Evolutionary conservation across 75 land plant genomes (phyloP).

Genomic region (Cupressus sempervirens): DNA sequence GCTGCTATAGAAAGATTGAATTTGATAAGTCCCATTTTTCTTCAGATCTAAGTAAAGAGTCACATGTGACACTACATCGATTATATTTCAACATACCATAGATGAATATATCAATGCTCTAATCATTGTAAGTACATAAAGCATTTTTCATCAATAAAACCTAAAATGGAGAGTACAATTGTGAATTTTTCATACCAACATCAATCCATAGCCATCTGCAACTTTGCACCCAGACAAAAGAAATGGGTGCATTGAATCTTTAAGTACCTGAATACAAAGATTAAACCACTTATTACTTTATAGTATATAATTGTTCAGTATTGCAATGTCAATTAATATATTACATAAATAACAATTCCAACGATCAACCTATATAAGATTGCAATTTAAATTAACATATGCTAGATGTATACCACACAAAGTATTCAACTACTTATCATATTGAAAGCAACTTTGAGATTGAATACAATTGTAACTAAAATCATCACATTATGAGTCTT

Average conservation of each 20-base stretch:
- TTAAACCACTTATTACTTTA: neutral
- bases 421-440: neutral
- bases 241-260: conserved; percentile 40
- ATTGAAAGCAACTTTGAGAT: neutral
- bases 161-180: neutral
- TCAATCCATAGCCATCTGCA: conserved; percentile 38
- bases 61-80: neutral
- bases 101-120: neutral
- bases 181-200: conserved; percentile 20
- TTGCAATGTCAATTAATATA: neutral
- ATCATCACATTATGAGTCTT: neutral
- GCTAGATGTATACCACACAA: neutral
- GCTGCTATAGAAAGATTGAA: too few species aligned
- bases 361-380: neutral
- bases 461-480: conserved; percentile 2
- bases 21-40: too few species aligned
- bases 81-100: neutral
- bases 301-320: neutral
- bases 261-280: conserved; percentile 25
- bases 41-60: neutral
- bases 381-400: neutral
- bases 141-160: neutral
- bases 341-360: neutral
- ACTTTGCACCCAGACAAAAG: conserved; percentile 50
- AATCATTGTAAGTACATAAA: neutral